Evolutionary conservation across 345 rosid species (phyloP).

Genomic region (Gossypium stocksii): DNA sequence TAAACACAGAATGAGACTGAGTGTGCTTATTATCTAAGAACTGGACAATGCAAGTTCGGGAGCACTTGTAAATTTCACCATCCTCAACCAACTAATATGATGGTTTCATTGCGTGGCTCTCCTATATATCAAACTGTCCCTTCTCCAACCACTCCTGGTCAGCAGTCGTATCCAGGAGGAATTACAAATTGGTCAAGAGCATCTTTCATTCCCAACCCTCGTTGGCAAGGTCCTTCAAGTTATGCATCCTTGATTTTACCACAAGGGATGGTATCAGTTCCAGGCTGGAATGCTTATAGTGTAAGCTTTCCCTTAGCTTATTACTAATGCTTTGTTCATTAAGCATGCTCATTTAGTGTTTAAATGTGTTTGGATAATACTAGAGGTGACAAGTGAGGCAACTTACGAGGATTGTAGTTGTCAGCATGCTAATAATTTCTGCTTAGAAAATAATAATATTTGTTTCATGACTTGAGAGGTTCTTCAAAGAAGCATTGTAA

Average conservation of each 20-base stretch:
- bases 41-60: conserved; percentile 96
- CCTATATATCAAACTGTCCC: conserved; percentile 66
- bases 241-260: conserved; percentile 75
- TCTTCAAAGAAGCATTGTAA: background rate
- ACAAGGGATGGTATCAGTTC: conserved; percentile 85
- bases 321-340: background rate
- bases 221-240: conserved; percentile 93
- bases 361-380: background rate
- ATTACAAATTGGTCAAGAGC: conserved; percentile 79
- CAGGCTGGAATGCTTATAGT: conserved; percentile 87
- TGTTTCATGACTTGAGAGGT: background rate
- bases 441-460: background rate
- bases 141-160: conserved; percentile 65
- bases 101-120: conserved; percentile 70
- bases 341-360: background rate
- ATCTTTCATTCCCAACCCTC: conserved; percentile 83
- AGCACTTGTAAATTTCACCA: conserved; percentile 93
- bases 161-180: conserved; percentile 71
- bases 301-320: conserved; percentile 36
- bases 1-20: conserved; percentile 70
- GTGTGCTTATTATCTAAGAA: conserved; percentile 89
- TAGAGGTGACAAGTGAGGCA: background rate
- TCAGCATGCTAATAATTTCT: background rate
- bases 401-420: background rate
- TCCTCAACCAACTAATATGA: conserved; percentile 82